Evolutionary conservation across 441 rosid genomes (phyloP), one percentile per base, ranked within the genome.

Genomic region (Bruguiera hainesii): DNA sequence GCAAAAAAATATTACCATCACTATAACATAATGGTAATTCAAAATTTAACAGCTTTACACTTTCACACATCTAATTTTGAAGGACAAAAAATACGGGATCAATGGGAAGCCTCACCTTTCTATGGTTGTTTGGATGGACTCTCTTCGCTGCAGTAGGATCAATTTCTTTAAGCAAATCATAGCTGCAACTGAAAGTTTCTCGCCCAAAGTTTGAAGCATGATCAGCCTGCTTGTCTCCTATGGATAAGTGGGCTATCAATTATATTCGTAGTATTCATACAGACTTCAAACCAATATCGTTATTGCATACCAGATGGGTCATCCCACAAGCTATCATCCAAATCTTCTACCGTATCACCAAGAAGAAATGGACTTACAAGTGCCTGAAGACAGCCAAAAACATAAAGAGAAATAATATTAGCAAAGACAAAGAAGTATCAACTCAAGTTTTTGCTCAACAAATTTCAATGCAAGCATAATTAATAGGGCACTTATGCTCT

Each of bases 121-220:
- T 83, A 35, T 68, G 78, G 71, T 93, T 88, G 82, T 93, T 91
- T 9, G 97, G 97, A 73, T 93, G 98, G 66, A 93, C 78, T 80
- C 96, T 84, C 77, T 83, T 84, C 39, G 98, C 98, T 50, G 96
- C 93, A 73, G 82, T 85, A 25, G 99, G 97, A 84, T 94, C 99
- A 64, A 89, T 73, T 53, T 82, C 83, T 75, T 81, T 84, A 63
- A 94, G 92, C 78, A 72, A 80, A 28, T 85, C 92, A 69, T 85
- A 88, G 61, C 84, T 80, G 75, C 59, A 39, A 20, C 56, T 73
- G 60, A 73, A 66, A 75, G 29, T 62, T 53, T 75, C 80, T 67
- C 63, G 72, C 28, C 33, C 80, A 48, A 63, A 67, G 50, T 80
- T 76, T 71, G 70, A 71, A 63, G 70, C 75, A 1, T 49, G 61